phyloP scores from a whole-genome alignment of 2,329 filamentous ascomycete genomes.

The Diplodia mutila region DNA sequence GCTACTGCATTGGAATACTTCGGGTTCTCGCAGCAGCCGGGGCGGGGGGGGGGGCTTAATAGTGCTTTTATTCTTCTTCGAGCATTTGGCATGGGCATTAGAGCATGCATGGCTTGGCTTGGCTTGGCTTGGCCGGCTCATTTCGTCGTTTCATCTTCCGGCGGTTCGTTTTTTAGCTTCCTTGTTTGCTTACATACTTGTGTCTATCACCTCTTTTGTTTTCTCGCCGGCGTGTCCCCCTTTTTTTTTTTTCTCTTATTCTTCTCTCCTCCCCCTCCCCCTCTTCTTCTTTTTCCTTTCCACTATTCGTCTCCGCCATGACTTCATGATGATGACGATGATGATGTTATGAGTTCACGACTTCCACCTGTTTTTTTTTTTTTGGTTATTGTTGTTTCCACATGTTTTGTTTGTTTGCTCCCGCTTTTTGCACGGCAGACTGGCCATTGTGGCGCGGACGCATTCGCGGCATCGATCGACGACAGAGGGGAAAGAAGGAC shows the following conservation, averaged over 20 bases:
- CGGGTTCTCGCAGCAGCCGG: no score
- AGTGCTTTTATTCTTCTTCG: background rate
- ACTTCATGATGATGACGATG: conserved; percentile 2
- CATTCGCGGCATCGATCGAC: background rate
- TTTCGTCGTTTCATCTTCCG: background rate
- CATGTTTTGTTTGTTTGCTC: background rate
- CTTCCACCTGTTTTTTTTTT: background rate
- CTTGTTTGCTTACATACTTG: background rate
- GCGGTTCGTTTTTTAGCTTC: background rate
- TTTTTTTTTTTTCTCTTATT: background rate
- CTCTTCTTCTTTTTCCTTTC: background rate
- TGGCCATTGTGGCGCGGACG: no score
- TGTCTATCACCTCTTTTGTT: background rate
- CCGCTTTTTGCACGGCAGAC: background rate
- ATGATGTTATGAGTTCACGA: conserved; percentile 6
- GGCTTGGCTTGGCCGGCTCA: background rate
- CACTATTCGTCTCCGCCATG: background rate
- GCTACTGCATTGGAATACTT: no score
- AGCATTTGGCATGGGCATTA: background rate
- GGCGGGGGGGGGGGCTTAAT: no score
- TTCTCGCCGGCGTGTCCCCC: background rate
- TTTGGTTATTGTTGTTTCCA: background rate
- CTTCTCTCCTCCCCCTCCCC: background rate
- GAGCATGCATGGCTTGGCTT: background rate
- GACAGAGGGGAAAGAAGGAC: no score